These are phyloP conservation scores for Pseudodiploospora longispora DNA, from an alignment of 2,329 filamentous ascomycete species.

Conservation along the genomic window DNA sequence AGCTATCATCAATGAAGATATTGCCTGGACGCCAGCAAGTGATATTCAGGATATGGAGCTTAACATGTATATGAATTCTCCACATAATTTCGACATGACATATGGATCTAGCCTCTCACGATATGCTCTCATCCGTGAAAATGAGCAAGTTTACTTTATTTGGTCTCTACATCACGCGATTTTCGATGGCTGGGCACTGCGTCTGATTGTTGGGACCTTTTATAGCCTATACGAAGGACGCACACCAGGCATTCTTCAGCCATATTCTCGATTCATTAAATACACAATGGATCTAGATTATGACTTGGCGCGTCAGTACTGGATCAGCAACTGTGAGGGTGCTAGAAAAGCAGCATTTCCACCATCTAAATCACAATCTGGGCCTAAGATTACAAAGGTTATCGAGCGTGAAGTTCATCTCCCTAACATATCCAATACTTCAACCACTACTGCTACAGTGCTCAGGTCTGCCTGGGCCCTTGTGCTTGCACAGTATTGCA, in stretches of 20 bases:
- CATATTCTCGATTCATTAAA: constrained; percentile 5
- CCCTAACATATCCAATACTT: background rate
- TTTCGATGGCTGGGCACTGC: constrained; percentile 14
- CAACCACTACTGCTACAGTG: constrained; percentile 6
- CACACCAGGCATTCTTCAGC: background rate
- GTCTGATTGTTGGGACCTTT: background rate
- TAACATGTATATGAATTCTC: background rate
- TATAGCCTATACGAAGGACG: constrained; percentile 1
- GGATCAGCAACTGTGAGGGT: constrained; percentile 4
- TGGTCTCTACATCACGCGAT: constrained; percentile 11
- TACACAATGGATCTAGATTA: constrained; percentile 4
- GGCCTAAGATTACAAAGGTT: background rate
- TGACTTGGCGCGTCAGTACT: constrained; percentile 3
- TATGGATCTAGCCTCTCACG: constrained; percentile 7
- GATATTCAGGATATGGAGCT: constrained; percentile 1
- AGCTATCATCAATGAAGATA: constrained; percentile 9
- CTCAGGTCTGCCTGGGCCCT: constrained; percentile 8
- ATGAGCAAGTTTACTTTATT: constrained; percentile 1
- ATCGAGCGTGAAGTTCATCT: background rate
- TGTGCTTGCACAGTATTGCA: constrained; percentile 1
- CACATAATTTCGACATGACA: background rate
- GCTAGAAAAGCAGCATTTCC: constrained; percentile 6
- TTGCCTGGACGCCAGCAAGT: background rate
- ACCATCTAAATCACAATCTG: background rate
- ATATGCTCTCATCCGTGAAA: constrained; percentile 2